Conservation (phyloP, 1,284 basidiomycete species). For the Ceratorhiza oryzae-sativae region DNA sequence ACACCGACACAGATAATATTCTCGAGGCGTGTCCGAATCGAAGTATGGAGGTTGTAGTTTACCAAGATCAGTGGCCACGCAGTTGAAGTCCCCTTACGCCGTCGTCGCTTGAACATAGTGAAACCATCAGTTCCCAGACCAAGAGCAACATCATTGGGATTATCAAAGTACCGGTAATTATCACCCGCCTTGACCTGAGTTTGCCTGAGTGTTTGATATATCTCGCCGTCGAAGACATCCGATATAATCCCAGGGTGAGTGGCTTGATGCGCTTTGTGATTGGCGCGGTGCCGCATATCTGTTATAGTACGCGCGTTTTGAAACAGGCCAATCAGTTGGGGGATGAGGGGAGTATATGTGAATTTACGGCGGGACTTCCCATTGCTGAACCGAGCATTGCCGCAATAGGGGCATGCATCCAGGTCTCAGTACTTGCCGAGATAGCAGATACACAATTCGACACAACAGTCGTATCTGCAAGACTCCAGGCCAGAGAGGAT, state of each 20-base stretch:
- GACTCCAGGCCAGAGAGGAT: too few relatives aligned
- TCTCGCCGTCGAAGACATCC: not conserved
- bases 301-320: not conserved
- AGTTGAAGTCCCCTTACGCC: not conserved
- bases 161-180: not conserved
- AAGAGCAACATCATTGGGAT: not conserved
- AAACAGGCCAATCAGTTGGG: not conserved
- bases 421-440: too few relatives aligned
- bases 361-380: not conserved
- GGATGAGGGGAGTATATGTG: not conserved
- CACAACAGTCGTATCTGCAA: too few relatives aligned
- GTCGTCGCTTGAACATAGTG: not conserved
- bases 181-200: not conserved
- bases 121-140: not conserved
- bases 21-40: not conserved
- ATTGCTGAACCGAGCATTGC: not conserved
- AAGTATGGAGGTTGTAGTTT: not conserved
- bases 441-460: too few relatives aligned
- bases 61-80: not conserved
- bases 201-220: too few relatives aligned
- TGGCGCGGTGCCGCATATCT: not conserved
- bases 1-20: not conserved
- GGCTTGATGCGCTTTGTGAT: not conserved
- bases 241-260: not conserved
- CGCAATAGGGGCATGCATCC: not conserved